phyloP scores from a whole-genome alignment of 176 grass and related monocot genomes.

The Rhynchospora pubera region DNA sequence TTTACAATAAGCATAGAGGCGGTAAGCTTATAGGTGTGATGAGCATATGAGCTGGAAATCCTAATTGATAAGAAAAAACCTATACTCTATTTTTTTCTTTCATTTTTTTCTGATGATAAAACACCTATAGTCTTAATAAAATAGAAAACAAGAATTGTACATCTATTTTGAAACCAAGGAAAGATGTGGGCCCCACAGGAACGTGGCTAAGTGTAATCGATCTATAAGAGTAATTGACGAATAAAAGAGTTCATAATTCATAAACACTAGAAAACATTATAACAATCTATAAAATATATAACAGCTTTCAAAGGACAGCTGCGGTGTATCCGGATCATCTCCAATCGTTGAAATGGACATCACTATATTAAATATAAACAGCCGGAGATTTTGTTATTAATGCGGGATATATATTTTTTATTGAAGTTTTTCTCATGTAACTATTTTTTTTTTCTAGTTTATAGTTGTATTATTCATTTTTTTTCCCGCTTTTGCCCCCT shows the following conservation, averaged over 20 bases:
- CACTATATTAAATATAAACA: background rate
- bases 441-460: background rate
- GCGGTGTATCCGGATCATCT: background rate
- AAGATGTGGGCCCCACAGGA: background rate
- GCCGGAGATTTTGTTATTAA: background rate
- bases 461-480: background rate
- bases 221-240: background rate
- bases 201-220: conserved; percentile 7
- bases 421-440: background rate
- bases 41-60: conserved; percentile 1
- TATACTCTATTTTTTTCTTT: background rate
- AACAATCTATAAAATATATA: background rate
- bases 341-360: background rate
- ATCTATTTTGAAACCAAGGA: background rate
- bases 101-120: background rate
- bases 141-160: background rate
- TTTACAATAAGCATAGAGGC: background rate
- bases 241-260: background rate
- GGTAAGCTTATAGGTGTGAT: background rate
- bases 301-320: conserved; percentile 8
- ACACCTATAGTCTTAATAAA: background rate
- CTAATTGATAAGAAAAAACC: background rate
- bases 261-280: background rate
- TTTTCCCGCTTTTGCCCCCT: background rate
- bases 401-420: background rate